Percentiles rank a stretch among this genome's conserved stretches.
These are phyloP conservation scores for Solioccasus polychromus DNA, from an alignment of 768 basidiomycete genomes.

Conservation along the genomic window DNA sequence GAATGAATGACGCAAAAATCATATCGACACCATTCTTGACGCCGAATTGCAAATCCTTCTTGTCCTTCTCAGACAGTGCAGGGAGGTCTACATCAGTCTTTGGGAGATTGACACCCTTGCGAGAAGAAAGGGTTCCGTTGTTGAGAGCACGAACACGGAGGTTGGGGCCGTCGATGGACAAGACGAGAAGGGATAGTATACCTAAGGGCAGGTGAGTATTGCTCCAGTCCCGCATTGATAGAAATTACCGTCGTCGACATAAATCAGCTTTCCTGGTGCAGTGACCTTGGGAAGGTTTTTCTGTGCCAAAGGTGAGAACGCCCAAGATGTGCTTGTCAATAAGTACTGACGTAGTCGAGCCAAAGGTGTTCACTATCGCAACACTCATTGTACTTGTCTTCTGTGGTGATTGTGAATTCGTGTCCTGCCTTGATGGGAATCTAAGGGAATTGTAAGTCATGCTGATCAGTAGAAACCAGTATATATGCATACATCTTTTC, in stretches of 20 bases:
- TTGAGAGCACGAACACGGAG: slow-evolving; percentile 86
- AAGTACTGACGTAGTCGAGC: slow-evolving; percentile 83
- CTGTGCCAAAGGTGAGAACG: slow-evolving; percentile 37
- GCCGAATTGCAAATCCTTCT: slow-evolving; percentile 90
- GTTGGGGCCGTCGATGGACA: slow-evolving; percentile 78
- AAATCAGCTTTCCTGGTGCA: slow-evolving; percentile 94
- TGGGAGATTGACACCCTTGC: slow-evolving; percentile 99
- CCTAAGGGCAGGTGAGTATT: slow-evolving; percentile 31
- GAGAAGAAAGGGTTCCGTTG: slow-evolving; percentile 88
- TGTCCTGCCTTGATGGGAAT: slow-evolving; percentile 86
- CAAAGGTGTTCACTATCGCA: slow-evolving; percentile 85
- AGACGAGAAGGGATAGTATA: slow-evolving; percentile 89
- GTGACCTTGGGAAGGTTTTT: slow-evolving; percentile 93
- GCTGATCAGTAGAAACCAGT: not conserved
- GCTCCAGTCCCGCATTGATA: not conserved
- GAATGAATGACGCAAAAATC: slow-evolving; percentile 99
- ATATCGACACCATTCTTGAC: slow-evolving; percentile 98
- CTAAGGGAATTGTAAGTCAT: slow-evolving; percentile 37
- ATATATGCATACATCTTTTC: slow-evolving; percentile 68
- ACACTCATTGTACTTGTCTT: slow-evolving; percentile 70
- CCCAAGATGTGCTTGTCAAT: not conserved
- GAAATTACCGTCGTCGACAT: slow-evolving; percentile 88
- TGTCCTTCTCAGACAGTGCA: slow-evolving; percentile 97
- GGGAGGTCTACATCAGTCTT: slow-evolving; percentile 98
- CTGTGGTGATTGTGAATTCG: slow-evolving; percentile 88